Evolutionary conservation across 2,329 filamentous ascomycete genomes (phyloP), one percentile per base, ranked within the genome.

Genomic region (Thelonectria rubi): DNA sequence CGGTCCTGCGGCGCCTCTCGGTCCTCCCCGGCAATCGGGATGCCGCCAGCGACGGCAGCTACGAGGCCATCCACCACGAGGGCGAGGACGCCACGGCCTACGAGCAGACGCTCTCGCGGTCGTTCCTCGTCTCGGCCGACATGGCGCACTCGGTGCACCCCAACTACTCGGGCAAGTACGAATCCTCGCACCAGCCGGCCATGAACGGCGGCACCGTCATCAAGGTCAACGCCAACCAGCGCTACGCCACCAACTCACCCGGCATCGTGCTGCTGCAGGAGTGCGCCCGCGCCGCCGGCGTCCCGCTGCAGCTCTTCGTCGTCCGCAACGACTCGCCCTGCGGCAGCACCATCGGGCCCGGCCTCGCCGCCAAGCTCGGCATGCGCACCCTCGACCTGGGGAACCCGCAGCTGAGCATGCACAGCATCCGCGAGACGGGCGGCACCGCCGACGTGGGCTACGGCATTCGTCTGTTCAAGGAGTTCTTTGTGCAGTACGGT

Each of bases 91-190:
- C 88, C 7, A 97, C 94, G 2, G 93, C 93, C 34, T 97, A 93
- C 75, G 95, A 99, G 80, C 94, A 98, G 82, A 95, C 92, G 2
- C 85, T 97, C 54, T 87, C 93, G 6, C 91, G 91, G 26, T 97
- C 93, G 2, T 97, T 99, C 84, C 88, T 99, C 61, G 85, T 99
- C 65, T 97, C 93, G 6, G 95, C 95, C 54, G 95, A 99, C 76
- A 98, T 99, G 95, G 94, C 95, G 1, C 95, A 99, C 81, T 91
- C 91, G 5, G 89, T 99, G 14, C 93, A 99, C 78, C 95, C 95
- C 59, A 99, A 99, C 81, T 99, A 97, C 76, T 85, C 89, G 5
- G 88, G 81, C 69, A 98, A 98, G 79, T 97, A 98, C 79, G 95
- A 99, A 80, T 79, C 88, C 37, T 91, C 92, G 70, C 95, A 99